Conservation (phyloP, 768 basidiomycete genomes). For the Rubroboletus satanas region DNA sequence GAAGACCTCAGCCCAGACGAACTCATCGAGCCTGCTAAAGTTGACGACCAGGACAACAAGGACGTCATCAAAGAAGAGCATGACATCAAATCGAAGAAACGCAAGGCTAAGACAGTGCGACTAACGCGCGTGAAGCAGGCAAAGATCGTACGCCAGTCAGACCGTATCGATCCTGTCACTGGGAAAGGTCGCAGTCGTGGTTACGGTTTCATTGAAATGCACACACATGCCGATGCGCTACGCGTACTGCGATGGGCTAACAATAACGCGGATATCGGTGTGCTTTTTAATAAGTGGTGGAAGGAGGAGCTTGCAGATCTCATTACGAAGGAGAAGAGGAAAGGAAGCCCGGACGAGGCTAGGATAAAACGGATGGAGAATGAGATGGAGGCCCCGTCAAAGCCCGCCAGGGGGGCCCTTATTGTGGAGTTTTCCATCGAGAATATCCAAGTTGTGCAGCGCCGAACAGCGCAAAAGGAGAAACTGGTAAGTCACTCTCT, state of each 20-base stretch:
- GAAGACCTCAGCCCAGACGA: slow-evolving; percentile 71
- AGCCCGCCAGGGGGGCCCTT: slow-evolving; percentile 47
- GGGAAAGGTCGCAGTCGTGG: slow-evolving; percentile 88
- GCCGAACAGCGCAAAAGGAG: slow-evolving; percentile 55
- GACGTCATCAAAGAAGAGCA: slow-evolving; percentile 25
- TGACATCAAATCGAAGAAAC: slow-evolving; percentile 24
- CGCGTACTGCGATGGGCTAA: slow-evolving; percentile 93
- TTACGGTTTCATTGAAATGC: slow-evolving; percentile 93
- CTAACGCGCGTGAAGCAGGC: slow-evolving; percentile 71
- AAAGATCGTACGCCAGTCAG: slow-evolving; percentile 87
- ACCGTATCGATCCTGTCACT: slow-evolving; percentile 84
- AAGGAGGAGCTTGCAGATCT: slow-evolving; percentile 67
- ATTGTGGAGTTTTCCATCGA: slow-evolving; percentile 97
- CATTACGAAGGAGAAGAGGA: slow-evolving; percentile 50
- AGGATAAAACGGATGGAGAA: slow-evolving; percentile 58
- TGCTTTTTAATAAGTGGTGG: slow-evolving; percentile 80
- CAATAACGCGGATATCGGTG: slow-evolving; percentile 67
- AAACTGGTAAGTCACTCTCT: slow-evolving; percentile 20
- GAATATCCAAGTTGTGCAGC: slow-evolving; percentile 84
- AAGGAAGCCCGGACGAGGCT: slow-evolving; percentile 44
- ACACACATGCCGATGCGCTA: slow-evolving; percentile 83
- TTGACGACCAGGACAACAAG: slow-evolving; percentile 27
- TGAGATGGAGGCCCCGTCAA: slow-evolving; percentile 42
- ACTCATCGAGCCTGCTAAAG: slow-evolving; percentile 42
- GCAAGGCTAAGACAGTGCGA: slow-evolving; percentile 26